Evolutionary conservation across 2,329 filamentous ascomycete genomes (phyloP), one percentile per base, ranked within the genome.

Genomic region (Aspergillus unguis): DNA sequence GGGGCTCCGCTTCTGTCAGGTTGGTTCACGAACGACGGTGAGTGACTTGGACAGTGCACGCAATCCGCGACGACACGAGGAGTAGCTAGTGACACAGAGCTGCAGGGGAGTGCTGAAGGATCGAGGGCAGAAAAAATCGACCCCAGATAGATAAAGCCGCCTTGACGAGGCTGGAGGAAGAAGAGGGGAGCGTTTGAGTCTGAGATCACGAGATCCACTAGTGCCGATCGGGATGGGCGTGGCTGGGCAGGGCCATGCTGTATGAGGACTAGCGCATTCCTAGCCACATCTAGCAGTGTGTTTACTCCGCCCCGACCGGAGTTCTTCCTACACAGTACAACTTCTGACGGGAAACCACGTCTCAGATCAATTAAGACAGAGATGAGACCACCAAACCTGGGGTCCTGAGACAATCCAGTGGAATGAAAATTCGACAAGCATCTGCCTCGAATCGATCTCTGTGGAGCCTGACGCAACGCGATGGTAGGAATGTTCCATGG

Each of bases 161-260:
- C 66, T 67, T 64, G 62, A 64, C 62, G 58, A 68, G 61, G 63
- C 52, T 59, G 62, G 61, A 8, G 59, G 52, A 54, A 44, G 35
- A 29, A 25, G 33, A 25, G 40, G 52, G 50, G 48, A 50, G 44
- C 56, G 50, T 43, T 44, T 52, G 52, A 41, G 50, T 50, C 17
- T 57, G 54, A 49, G 53, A 59, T 66, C 65, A 68, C 65, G 64
- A 53, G 66, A 58, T 50, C 32, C 58, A 42, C 55, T 58, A 58
- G 40, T 31, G 46, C 53, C 32, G 50, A 63, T 59, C 44, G 26
- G 58, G 37, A 17, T 56, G 54, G 44, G 23, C 48, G 56, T 44
- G 50, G 40, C 33, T 33, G 28, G 35, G 23, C 7, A 10, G 52
- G 56, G 52, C 53, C 42, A 55, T 56, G 9, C 59, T 54, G 46